Percentiles rank a stretch among this genome's conserved stretches.
phyloP scores from a whole-genome alignment of 495 filamentous ascomycete species.

The Neurospora terricola region DNA sequence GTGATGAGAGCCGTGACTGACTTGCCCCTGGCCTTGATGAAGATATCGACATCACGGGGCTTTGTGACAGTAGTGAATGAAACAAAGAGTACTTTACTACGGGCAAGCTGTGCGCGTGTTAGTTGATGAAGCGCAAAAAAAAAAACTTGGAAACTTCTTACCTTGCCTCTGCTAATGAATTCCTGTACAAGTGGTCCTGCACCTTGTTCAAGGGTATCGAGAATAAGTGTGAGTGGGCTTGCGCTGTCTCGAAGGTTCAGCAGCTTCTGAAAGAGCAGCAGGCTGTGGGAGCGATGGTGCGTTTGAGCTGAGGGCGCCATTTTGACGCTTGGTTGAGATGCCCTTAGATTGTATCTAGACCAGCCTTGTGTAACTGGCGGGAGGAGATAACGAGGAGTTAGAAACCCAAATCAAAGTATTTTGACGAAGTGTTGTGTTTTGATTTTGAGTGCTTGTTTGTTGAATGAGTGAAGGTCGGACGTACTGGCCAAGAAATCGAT shows the following conservation, averaged over 20 bases:
- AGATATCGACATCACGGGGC: conserved; percentile 46
- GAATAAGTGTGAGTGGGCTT: conserved; percentile 75
- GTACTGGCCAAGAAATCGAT: not conserved
- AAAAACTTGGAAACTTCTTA: conserved; percentile 19
- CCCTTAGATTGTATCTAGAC: not conserved
- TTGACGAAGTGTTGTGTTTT: not conserved
- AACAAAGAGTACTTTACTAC: conserved; percentile 56
- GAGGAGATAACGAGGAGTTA: not conserved
- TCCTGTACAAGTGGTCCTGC: conserved; percentile 60
- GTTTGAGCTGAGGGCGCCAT: conserved; percentile 46
- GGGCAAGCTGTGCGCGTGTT: conserved; percentile 28
- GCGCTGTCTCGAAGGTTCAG: conserved; percentile 66
- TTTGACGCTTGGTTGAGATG: not conserved
- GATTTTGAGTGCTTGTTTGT: not conserved
- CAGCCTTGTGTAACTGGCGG: not conserved
- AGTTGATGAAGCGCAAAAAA: not conserved
- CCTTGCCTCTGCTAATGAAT: conserved; percentile 67
- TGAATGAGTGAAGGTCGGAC: not conserved
- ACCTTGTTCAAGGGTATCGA: conserved; percentile 80
- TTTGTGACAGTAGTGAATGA: conserved; percentile 62
- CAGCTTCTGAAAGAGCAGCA: conserved; percentile 77
- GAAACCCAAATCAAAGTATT: not conserved
- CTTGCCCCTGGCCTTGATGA: conserved; percentile 55
- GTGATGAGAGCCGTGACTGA: conserved; percentile 36
- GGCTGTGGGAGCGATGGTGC: conserved; percentile 73